Evolutionary conservation across 2,329 filamentous ascomycete species (phyloP).

Genomic region (Meredithiella fracta): DNA sequence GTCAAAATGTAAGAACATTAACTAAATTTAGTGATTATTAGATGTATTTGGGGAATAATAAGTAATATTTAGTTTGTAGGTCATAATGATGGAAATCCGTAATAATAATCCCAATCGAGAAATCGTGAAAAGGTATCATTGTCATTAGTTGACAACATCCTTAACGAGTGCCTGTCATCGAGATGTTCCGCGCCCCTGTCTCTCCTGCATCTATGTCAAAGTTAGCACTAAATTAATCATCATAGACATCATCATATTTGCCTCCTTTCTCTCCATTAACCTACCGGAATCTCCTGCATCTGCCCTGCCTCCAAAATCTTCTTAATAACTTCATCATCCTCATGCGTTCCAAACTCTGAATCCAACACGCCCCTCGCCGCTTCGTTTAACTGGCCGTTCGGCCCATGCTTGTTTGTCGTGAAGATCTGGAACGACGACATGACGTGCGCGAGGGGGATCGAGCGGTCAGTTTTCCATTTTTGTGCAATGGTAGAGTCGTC

Average conservation of each 20-base stretch:
- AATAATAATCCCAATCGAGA: too few relatives aligned
- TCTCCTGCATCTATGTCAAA: background rate
- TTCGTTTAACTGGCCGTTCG: slow-evolving; percentile 60
- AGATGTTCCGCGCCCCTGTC: background rate
- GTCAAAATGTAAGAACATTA: too few relatives aligned
- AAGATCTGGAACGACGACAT: slow-evolving; percentile 82
- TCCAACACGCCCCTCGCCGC: slow-evolving; percentile 63
- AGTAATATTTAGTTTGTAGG: too few relatives aligned
- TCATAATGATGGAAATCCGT: too few relatives aligned
- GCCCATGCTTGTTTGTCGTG: slow-evolving; percentile 77
- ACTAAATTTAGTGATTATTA: too few relatives aligned
- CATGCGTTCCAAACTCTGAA: slow-evolving; percentile 70
- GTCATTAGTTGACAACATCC: too few relatives aligned
- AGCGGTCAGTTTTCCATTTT: slow-evolving; percentile 67
- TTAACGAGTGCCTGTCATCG: too few relatives aligned
- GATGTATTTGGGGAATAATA: too few relatives aligned
- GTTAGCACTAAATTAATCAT: background rate
- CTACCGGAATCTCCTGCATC: slow-evolving; percentile 8
- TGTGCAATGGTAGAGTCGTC: slow-evolving; percentile 46
- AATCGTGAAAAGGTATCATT: too few relatives aligned
- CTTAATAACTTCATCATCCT: slow-evolving; percentile 66
- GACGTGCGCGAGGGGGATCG: slow-evolving; percentile 66
- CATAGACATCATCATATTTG: background rate
- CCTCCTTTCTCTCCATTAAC: background rate
- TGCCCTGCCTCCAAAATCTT: slow-evolving; percentile 36